Conservation (phyloP, 2,329 filamentous ascomycete species). For the Thelonectria rubi region DNA sequence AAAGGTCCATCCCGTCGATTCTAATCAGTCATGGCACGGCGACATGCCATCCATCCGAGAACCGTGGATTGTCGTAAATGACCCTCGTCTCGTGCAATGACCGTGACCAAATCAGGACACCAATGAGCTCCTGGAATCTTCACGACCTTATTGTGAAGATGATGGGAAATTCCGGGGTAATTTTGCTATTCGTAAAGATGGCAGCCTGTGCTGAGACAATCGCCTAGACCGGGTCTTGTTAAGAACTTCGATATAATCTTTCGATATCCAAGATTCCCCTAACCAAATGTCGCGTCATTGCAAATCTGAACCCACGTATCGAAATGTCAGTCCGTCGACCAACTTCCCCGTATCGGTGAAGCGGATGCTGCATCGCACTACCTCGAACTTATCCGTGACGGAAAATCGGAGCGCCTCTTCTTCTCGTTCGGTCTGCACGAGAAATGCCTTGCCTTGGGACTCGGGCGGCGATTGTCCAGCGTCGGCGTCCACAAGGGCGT, state of each 20-base stretch:
- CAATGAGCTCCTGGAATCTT: not conserved
- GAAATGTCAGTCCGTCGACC: conserved; percentile 19
- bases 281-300: not conserved
- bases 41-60: conserved; percentile 6
- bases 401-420: conserved; percentile 26
- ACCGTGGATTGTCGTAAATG: conserved; percentile 3
- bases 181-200: not conserved
- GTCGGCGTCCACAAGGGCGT: conserved; percentile 16
- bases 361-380: conserved; percentile 23
- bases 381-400: conserved; percentile 27
- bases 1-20: too few relatives aligned
- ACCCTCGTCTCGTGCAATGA: not conserved
- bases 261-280: not conserved
- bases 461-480: not conserved
- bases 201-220: too few relatives aligned
- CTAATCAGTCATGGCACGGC: conserved; percentile 11
- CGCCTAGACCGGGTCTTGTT: conserved; percentile 22
- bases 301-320: conserved; percentile 14
- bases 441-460: conserved; percentile 19
- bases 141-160: not conserved
- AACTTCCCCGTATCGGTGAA: conserved; percentile 7
- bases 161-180: conserved; percentile 15
- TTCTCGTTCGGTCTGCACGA: conserved; percentile 8
- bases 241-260: not conserved
- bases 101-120: not conserved